Base-by-base conservation (phyloP, 2,329 filamentous ascomycete species). In the Rosellinia necatrix region DNA sequence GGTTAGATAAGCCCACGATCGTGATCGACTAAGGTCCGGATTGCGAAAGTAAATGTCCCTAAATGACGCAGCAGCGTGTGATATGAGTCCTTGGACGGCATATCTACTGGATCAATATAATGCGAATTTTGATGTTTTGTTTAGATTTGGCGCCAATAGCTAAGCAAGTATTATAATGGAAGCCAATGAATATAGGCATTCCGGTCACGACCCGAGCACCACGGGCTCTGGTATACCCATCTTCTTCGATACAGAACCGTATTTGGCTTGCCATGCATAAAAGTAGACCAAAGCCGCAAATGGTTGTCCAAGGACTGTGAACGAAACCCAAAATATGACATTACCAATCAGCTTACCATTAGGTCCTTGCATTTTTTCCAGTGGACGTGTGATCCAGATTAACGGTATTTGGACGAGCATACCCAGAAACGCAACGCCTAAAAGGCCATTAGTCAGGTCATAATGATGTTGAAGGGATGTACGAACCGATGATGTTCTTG, bases 221-320 rank as follows among this genome's bases (percentile, higher is more conserved):
- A 32, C 30, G n/a, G 42, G 53, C 13, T 58, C 49, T 3, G 19
- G 34, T 27, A 43, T 35, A n/a, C 47, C 56, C 58, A 63, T 54
- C 30, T 40, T 51, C 47, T 75, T 78, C 63, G 83, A 90, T 19
- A 92, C 88, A 66, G 88, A 92, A 10, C 94, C 94, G 71, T 96
- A 97, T 77, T 97, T 97, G 52, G 91, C 91, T 75, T 97, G 93
- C 93, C 94, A 99, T 1, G 92, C 92, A 71, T 97, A 97, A 73
- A 97, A 99, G 73, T 99, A 99, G 71, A 96, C 80, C 58, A 99
- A 77, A 0, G 91, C 92, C 1, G 91, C 94, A 65, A 97, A 83
- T 0, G 94, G 94, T 77, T 99, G 94, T 3, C 94, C 94, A 10
- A 99, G 89, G 2, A 97, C 84, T 62, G 93, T 97, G 70, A 99